Conservation (phyloP, 352 stramenopile species). For the Saprolegnia diclina region DNA sequence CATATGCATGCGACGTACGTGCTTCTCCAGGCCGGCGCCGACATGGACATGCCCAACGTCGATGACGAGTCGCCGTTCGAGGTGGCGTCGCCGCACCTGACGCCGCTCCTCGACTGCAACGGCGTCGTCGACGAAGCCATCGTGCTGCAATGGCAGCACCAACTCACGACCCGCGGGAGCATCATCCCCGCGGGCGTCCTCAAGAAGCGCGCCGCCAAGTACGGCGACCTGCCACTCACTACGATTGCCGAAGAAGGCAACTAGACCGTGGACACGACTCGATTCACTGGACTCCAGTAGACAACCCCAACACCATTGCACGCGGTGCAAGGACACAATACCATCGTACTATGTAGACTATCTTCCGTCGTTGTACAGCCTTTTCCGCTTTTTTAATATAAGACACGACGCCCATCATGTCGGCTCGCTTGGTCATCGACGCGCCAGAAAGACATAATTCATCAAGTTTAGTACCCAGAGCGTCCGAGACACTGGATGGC, state of each 20-base stretch:
- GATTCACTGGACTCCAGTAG: background rate
- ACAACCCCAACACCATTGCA: background rate
- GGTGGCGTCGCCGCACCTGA: slow-evolving; percentile 35
- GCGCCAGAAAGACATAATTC: too few species aligned
- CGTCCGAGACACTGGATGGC: too few species aligned
- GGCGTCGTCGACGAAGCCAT: slow-evolving; percentile 25
- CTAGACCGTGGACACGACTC: background rate
- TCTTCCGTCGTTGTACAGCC: too few species aligned
- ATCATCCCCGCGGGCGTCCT: slow-evolving; percentile 3
- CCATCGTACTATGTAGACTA: too few species aligned
- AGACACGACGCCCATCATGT: too few species aligned
- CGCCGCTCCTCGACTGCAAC: slow-evolving; percentile 23
- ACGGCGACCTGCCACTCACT: slow-evolving; percentile 7
- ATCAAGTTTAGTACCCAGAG: too few species aligned
- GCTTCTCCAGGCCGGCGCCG: slow-evolving; percentile 70
- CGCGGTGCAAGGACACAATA: too few species aligned
- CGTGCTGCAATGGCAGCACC: slow-evolving; percentile 16
- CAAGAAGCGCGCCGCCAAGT: background rate
- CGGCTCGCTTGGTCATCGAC: too few species aligned
- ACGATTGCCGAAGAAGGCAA: slow-evolving; percentile 10
- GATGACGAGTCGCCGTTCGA: slow-evolving; percentile 76
- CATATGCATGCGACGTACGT: slow-evolving; percentile 76
- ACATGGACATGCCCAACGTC: slow-evolving; percentile 80
- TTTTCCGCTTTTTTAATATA: too few species aligned
- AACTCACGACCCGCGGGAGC: slow-evolving; percentile 11